phyloP scores from a whole-genome alignment of 148 eudicot genomes.

The Pharnaceum exiguum region DNA sequence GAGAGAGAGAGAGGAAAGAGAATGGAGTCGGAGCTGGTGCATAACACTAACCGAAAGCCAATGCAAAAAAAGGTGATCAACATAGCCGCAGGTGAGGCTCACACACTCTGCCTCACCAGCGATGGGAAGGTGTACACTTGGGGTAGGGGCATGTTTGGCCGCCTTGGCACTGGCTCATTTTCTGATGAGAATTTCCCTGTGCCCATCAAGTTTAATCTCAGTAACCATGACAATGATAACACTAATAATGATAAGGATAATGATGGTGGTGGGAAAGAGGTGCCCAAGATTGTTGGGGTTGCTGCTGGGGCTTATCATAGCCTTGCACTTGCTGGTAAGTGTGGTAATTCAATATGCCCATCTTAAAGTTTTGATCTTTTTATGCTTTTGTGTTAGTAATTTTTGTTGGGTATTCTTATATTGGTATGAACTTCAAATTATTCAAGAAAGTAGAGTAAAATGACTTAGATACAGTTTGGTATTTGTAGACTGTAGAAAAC shows the following conservation, averaged over 20 bases:
- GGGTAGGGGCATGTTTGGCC: conserved; percentile 85
- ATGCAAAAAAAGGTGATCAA: conserved; percentile 33
- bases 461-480: no score
- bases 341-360: not conserved
- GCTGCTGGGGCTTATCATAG: conserved; percentile 89
- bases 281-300: conserved; percentile 39
- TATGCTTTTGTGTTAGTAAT: not conserved
- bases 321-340: conserved; percentile 76
- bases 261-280: conserved; percentile 1
- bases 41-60: conserved; percentile 6
- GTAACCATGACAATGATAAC: no score
- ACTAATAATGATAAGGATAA: not conserved
- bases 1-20: not conserved
- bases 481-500: no score
- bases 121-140: conserved; percentile 75
- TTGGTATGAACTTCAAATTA: no score
- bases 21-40: not conserved
- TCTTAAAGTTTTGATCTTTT: not conserved
- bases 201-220: conserved; percentile 26
- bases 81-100: conserved; percentile 81
- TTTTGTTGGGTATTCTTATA: not conserved
- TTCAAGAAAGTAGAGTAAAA: no score
- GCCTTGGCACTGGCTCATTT: conserved; percentile 73
- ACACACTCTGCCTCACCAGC: conserved; percentile 71
- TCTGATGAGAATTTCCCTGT: conserved; percentile 44